These are phyloP conservation scores for Setomelanomma holmii DNA, from an alignment of 2,329 filamentous ascomycete species.

Conservation along the genomic window DNA sequence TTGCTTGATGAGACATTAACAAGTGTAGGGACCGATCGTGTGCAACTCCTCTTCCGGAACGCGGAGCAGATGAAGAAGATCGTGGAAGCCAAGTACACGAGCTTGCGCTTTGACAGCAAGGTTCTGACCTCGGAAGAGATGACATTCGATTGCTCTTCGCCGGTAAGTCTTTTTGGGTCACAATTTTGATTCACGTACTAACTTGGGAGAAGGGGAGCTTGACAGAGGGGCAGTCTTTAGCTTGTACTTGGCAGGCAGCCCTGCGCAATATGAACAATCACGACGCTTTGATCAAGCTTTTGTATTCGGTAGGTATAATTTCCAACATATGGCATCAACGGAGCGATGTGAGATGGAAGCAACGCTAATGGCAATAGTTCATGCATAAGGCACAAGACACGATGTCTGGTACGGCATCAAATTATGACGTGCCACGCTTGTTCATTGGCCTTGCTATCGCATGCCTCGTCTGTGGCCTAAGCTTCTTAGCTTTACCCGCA, in stretches of 20 bases:
- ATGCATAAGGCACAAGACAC: slow-evolving; percentile 74
- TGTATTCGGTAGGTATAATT: background rate
- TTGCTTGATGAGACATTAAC: slow-evolving; percentile 38
- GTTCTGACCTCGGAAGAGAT: slow-evolving; percentile 10
- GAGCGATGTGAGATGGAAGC: background rate
- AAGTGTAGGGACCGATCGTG: slow-evolving; percentile 56
- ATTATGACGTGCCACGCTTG: slow-evolving; percentile 79
- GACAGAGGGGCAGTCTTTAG: slow-evolving; percentile 55
- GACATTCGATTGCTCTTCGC: slow-evolving; percentile 16
- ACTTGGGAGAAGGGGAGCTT: slow-evolving; percentile 6
- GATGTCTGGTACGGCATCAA: slow-evolving; percentile 90
- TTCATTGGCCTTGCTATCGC: slow-evolving; percentile 54
- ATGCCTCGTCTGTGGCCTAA: slow-evolving; percentile 52
- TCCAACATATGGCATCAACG: background rate
- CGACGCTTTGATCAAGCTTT: slow-evolving; percentile 11
- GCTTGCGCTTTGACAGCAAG: slow-evolving; percentile 56
- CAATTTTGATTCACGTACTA: background rate
- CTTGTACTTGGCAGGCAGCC: slow-evolving; percentile 70
- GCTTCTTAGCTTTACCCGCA: slow-evolving; percentile 41
- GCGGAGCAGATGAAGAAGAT: slow-evolving; percentile 81
- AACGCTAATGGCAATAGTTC: slow-evolving; percentile 57
- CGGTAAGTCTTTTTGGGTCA: background rate
- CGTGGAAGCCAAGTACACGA: slow-evolving; percentile 74
- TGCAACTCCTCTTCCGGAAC: slow-evolving; percentile 77
- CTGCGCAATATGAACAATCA: slow-evolving; percentile 37